A percentile compares a stretch with the other conserved stretches of the same genome.
phyloP scores from a whole-genome alignment of 768 basidiomycete genomes.

The Lyophyllum atratum region DNA sequence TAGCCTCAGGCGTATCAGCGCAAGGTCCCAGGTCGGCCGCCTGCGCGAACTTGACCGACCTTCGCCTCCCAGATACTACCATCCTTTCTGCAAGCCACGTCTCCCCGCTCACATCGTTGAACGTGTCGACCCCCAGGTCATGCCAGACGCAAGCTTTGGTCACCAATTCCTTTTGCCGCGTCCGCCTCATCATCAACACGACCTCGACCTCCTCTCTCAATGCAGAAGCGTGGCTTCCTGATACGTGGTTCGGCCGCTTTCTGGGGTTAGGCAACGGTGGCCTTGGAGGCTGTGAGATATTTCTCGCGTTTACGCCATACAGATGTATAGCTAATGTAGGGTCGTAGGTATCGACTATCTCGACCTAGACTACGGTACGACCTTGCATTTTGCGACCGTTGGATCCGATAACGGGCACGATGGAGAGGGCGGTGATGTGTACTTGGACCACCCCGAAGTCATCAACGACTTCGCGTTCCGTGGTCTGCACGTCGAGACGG shows the following conservation, averaged over 20 bases:
- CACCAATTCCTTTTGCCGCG: not conserved
- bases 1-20: not conserved
- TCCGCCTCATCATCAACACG: constrained; percentile 3
- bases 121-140: not conserved
- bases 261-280: not conserved
- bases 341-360: not conserved
- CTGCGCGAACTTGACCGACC: not conserved
- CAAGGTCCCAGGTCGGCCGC: not conserved
- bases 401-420: constrained; percentile 6
- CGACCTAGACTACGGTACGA: constrained; percentile 1
- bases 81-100: not conserved
- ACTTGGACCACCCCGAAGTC: constrained; percentile 4
- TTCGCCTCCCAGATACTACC: not conserved
- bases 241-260: not conserved
- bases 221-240: not conserved
- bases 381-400: constrained; percentile 5
- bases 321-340: not conserved
- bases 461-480: constrained; percentile 10
- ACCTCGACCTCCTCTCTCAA: not conserved
- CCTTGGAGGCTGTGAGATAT: not conserved
- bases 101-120: not conserved
- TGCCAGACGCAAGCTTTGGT: not conserved
- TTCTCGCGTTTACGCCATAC: not conserved
- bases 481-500: constrained; percentile 3
- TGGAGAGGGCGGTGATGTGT: not conserved